These are phyloP conservation scores for Fusarium fracticaudum DNA, from an alignment of 2,329 filamentous ascomycete genomes.

Conservation along the genomic window DNA sequence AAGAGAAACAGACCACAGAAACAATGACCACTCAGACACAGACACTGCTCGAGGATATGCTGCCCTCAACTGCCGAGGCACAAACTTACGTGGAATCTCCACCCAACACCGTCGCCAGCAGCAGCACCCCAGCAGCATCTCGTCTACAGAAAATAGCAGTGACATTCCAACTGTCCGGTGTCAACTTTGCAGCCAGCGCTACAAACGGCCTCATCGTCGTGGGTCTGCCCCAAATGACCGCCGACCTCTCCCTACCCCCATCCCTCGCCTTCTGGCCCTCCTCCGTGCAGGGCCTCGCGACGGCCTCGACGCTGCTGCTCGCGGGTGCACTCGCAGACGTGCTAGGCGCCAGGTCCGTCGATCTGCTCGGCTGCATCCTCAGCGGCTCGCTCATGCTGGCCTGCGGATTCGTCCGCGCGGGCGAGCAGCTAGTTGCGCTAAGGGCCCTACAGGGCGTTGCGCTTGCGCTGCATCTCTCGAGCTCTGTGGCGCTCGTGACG, in stretches of 20 bases:
- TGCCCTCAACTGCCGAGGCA: not conserved
- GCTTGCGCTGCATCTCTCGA: constrained; percentile 48
- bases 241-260: constrained; percentile 46
- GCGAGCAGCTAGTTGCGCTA: constrained; percentile 50
- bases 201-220: constrained; percentile 49
- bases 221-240: constrained; percentile 53
- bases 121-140: not conserved
- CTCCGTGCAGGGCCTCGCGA: constrained; percentile 49
- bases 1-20: not conserved
- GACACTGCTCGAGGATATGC: not conserved
- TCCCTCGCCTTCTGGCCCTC: constrained; percentile 53
- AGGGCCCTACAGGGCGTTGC: constrained; percentile 54
- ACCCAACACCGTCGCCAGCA: not conserved
- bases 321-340: constrained; percentile 53
- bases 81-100: not conserved
- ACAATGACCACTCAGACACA: constrained; percentile 9
- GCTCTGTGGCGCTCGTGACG: constrained; percentile 49
- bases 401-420: constrained; percentile 43
- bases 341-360: constrained; percentile 46
- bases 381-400: constrained; percentile 46
- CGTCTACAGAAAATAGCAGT: constrained; percentile 32
- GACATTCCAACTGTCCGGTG: constrained; percentile 38
- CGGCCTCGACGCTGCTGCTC: constrained; percentile 50
- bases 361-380: constrained; percentile 47
- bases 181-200: constrained; percentile 40